A percentile compares a stretch with the other conserved stretches of the same genome.
These are phyloP conservation scores for Potentilla sterilis DNA, from an alignment of 306 rosid genomes.

Conservation along the genomic window DNA sequence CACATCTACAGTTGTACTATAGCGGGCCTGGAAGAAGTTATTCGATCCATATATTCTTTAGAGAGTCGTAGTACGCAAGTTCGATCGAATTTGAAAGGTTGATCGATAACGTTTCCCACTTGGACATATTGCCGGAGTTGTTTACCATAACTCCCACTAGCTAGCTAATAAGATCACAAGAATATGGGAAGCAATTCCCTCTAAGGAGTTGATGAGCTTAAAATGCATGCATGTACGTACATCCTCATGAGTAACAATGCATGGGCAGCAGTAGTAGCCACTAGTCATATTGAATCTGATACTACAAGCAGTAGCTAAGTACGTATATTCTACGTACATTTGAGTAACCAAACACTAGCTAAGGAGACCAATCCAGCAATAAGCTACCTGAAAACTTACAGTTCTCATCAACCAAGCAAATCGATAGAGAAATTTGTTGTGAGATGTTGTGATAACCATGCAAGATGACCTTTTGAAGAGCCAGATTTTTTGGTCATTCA, in stretches of 20 bases:
- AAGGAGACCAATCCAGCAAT: background rate
- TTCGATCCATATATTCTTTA: no score
- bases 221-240: background rate
- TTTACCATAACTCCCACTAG: no score
- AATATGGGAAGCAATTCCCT: constrained; percentile 3
- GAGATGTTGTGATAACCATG: background rate
- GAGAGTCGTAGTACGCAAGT: no score
- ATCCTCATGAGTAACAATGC: background rate
- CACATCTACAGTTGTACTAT: no score
- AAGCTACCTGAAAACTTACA: background rate
- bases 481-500: background rate
- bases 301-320: background rate
- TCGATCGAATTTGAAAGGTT: no score
- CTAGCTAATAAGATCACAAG: no score
- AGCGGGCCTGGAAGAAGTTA: no score
- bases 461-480: background rate
- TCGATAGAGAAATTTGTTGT: background rate
- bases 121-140: no score
- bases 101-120: no score
- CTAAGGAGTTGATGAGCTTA: background rate
- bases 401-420: background rate
- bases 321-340: background rate
- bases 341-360: background rate
- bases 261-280: background rate
- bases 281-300: background rate